phyloP scores from a whole-genome alignment of 169 alveolate species.

The Perkinsus marinus region DNA sequence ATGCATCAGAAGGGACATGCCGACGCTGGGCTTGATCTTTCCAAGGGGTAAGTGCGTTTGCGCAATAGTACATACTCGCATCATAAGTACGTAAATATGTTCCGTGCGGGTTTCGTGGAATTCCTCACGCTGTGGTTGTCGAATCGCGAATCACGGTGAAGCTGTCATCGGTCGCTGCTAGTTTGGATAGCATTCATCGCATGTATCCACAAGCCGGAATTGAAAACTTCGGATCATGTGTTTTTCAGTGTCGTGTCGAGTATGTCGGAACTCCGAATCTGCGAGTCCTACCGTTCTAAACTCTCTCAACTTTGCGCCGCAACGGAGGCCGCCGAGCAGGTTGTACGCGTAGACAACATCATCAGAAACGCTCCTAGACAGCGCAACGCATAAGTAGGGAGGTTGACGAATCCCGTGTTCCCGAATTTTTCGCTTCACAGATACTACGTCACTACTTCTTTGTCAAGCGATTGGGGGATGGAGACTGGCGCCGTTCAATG shows the following conservation, averaged over 20 bases:
- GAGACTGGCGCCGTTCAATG: no score
- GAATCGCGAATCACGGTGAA: no score
- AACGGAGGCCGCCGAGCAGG: constrained; percentile 97
- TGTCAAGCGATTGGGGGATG: no score
- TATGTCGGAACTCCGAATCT: constrained; percentile 84
- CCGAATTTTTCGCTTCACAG: neutral
- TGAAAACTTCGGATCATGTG: neutral
- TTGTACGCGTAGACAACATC: constrained; percentile 94
- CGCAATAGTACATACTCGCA: no score
- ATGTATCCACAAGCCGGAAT: no score
- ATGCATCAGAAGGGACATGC: constrained; percentile 77
- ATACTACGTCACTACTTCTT: no score
- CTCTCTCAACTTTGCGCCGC: constrained; percentile 91
- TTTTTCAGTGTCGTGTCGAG: constrained; percentile 59
- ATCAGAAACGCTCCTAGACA: constrained; percentile 96
- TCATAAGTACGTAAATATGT: no score
- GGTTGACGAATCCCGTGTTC: neutral
- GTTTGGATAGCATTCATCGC: no score
- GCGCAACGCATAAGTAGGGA: constrained; percentile 28
- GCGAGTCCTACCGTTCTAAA: constrained; percentile 90
- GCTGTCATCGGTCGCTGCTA: no score
- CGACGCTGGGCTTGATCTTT: constrained; percentile 61
- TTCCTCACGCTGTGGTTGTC: no score
- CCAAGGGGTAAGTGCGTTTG: neutral
- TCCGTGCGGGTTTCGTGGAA: no score